A percentile compares a stretch with the other conserved stretches of the same genome.
Evolutionary conservation across 2,329 filamentous ascomycete genomes (phyloP).

Genomic region (Aspergillus latus): DNA sequence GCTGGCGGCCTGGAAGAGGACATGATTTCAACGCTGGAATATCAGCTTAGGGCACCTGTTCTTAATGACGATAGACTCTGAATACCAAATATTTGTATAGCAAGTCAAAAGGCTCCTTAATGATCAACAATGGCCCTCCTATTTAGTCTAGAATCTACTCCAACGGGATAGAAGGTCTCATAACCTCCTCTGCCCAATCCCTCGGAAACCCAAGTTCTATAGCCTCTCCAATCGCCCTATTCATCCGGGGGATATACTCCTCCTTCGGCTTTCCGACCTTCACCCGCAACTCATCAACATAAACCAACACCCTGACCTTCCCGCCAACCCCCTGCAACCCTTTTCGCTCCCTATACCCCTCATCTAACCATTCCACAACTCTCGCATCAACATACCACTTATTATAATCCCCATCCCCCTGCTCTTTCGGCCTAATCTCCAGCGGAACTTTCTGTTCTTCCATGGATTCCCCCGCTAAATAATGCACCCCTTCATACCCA

Average conservation of each 20-base stretch:
- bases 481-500: constrained; percentile 41
- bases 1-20: constrained; percentile 4
- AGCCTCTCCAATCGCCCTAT: constrained; percentile 43
- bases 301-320: constrained; percentile 36
- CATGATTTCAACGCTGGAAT: constrained; percentile 3
- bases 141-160: constrained; percentile 9
- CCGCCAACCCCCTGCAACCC: constrained; percentile 8
- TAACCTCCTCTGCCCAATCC: constrained; percentile 39
- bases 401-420: constrained; percentile 38
- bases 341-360: constrained; percentile 13
- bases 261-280: constrained; percentile 31
- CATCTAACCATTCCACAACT: constrained; percentile 34
- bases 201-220: constrained; percentile 35
- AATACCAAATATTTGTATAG: constrained; percentile 10
- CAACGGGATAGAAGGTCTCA: constrained; percentile 39
- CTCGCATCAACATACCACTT: constrained; percentile 38
- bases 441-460: constrained; percentile 11
- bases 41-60: constrained; percentile 3
- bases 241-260: constrained; percentile 46
- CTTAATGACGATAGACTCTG: constrained; percentile 10
- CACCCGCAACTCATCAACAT: constrained; percentile 44
- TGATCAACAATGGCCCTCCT: background rate
- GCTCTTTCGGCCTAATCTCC: constrained; percentile 30
- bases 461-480: constrained; percentile 12
- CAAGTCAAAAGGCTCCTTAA: background rate